Evolutionary conservation across 495 filamentous ascomycete genomes (phyloP), one percentile per base, ranked within the genome.

Genomic region (Lindgomyces ingoldianus): DNA sequence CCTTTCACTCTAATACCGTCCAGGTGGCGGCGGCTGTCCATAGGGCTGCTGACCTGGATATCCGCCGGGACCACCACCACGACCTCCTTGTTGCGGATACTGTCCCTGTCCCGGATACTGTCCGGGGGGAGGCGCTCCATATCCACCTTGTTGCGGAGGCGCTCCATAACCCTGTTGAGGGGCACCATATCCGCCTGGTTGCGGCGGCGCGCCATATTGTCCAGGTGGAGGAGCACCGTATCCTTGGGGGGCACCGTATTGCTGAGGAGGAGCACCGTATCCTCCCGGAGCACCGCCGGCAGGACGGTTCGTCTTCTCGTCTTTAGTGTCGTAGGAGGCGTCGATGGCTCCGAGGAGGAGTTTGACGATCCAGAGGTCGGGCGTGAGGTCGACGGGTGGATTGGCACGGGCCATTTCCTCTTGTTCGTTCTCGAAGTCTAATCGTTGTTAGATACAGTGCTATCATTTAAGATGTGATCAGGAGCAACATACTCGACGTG

Each of bases 301-400:
- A 30, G 70, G 53, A 21, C 64, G 63, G 22, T 69, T 67, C 2
- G 73, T 73, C 65, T 80, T 80, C 73, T 89, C 86, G 65, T 89
- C 86, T 70, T 89, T 87, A 67, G 75, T 81, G 57, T 88, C 85
- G 62, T 88, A 88, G 8, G 81, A 83, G 2, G 80, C 74, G 71
- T 88, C 85, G 65, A 90, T 87, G 44, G 86, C 82, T 50, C 87
- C 87, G 14, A 90, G 81, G 72, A 90, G 85, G 50, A 90, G 76
- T 72, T 90, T 90, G 19, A 85, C 81, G 60, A 87, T 80, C 87
- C 87, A 90, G 54, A 85, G 82, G 45, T 89, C 84, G 14, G 83
- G 83, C 16, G 87, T 88, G 58, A 90, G 74, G 60, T 83, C 75
- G 24, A 87, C 77, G 0, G 81, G 81, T 2, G 80, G 84, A 54